Base-by-base conservation (phyloP, 2,329 filamentous ascomycete genomes). In the Emmonsiellopsis sp. region DNA sequence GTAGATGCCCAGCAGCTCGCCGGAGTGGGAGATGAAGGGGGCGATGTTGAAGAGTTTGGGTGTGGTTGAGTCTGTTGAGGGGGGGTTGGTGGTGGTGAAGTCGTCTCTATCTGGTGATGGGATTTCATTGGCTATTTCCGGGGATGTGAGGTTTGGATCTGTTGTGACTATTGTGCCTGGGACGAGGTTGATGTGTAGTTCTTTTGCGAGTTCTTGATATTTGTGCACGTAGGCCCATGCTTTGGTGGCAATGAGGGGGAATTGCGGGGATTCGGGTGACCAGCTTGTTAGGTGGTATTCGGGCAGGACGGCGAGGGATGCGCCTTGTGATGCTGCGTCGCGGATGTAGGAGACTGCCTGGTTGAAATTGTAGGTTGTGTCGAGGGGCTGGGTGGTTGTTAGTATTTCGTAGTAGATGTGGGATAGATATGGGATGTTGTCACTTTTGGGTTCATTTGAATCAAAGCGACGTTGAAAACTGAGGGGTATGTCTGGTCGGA, bases 201-300 rank as follows among this genome's bases (percentile, higher is more conserved):
- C 77, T 56, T 74, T 76, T 1, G 79, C 79, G 30, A 81, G 63
- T 1, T 67, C 68, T 54, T 74, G 71, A 59, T 80, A 81, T 55
- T 72, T 74, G n/a, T 70, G 61, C 1, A 80, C 67, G 60, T 80
- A 81, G 0, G 58, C 68, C 52, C 76, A 68, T 70, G 76, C 79
- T 26, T 76, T 68, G 8, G 69, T 66, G 58, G 76, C 78, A 0
- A 74, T 62, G 2, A 64, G 59, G 31, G 73, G 65, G 61, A 79
- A 80, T 2, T 64, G 63, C 0, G 72, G 67, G 15, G 78, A 74
- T 41, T 73, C 65, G 0, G 75, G 74, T 1, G 73, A 57, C 77
- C 77, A 81, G 56, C 73, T 76, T 6, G 76, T 75, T 3, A 81
- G 67, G 55, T 80, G 78, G 59, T 80, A 81, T 61, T 81, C 79